phyloP scores from a whole-genome alignment of 1,139 yeast species.

The Nakaseomyces kungkrabaensis region DNA sequence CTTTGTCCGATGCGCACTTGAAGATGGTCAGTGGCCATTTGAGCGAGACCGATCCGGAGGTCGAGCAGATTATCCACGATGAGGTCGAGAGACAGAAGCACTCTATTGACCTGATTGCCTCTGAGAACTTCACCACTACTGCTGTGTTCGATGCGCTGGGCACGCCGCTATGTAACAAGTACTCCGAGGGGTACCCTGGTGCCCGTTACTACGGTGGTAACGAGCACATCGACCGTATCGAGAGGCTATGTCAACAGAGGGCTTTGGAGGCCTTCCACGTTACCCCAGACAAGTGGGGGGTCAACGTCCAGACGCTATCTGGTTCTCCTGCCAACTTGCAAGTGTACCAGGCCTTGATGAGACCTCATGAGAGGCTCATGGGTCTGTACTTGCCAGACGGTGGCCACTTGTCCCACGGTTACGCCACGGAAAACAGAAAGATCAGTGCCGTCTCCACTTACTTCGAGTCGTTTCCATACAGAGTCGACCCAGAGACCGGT shows the following conservation, averaged over 20 bases:
- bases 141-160: conserved; percentile 96
- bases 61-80: conserved; percentile 68
- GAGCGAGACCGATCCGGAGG: conserved; percentile 74
- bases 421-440: conserved; percentile 91
- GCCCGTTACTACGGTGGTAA: conserved; percentile 87
- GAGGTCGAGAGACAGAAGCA: conserved; percentile 92
- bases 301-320: conserved; percentile 88
- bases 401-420: conserved; percentile 96
- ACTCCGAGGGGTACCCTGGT: conserved; percentile 83
- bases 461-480: conserved; percentile 97
- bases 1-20: conserved; percentile 57
- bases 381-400: conserved; percentile 97
- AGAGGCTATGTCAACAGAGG: conserved; percentile 81
- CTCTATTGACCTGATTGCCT: conserved; percentile 88
- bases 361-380: conserved; percentile 92
- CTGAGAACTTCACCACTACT: conserved; percentile 94
- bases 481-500: conserved; percentile 85
- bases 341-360: conserved; percentile 89
- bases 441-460: conserved; percentile 93
- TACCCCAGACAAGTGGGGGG: conserved; percentile 88
- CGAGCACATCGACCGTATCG: conserved; percentile 91
- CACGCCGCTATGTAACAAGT: conserved; percentile 90
- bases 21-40: conserved; percentile 59
- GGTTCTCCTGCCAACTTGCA: conserved; percentile 98
- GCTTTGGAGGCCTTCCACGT: conserved; percentile 81